Evolutionary conservation across 371 early-diverging fungal species (phyloP).

Genomic region (Haplosporangium sp.): DNA sequence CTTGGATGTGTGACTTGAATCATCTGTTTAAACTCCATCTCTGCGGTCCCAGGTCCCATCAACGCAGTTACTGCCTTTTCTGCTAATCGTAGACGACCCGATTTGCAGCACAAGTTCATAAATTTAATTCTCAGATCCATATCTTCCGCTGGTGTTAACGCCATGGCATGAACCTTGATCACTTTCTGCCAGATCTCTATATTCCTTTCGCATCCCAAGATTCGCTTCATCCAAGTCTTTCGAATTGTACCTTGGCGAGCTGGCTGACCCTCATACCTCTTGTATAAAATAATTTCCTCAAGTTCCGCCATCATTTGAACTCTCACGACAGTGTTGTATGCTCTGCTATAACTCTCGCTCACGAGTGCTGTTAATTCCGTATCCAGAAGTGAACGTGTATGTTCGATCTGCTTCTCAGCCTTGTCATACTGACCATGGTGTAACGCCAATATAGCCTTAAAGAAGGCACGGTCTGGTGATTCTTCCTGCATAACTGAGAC

Average conservation of each 20-base stretch:
- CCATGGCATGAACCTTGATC: slow-evolving; percentile 90
- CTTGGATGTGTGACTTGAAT: slow-evolving; percentile 68
- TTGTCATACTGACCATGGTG: slow-evolving; percentile 83
- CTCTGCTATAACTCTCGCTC: slow-evolving; percentile 95
- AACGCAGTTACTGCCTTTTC: slow-evolving; percentile 81
- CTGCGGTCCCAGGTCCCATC: slow-evolving; percentile 59
- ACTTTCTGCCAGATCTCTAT: slow-evolving; percentile 97
- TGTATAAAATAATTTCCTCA: slow-evolving; percentile 95
- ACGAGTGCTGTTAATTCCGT: slow-evolving; percentile 92
- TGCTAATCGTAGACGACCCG: slow-evolving; percentile 85
- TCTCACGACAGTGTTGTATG: slow-evolving; percentile 85
- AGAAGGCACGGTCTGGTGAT: slow-evolving; percentile 77
- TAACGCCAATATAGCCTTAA: slow-evolving; percentile 87
- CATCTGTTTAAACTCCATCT: slow-evolving; percentile 32
- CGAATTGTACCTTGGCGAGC: slow-evolving; percentile 84
- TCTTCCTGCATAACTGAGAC: slow-evolving; percentile 84
- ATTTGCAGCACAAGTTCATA: slow-evolving; percentile 93
- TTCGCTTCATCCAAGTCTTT: slow-evolving; percentile 90
- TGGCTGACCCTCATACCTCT: slow-evolving; percentile 80
- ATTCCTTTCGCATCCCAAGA: slow-evolving; percentile 92
- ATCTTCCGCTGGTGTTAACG: slow-evolving; percentile 90
- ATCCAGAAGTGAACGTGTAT: slow-evolving; percentile 88
- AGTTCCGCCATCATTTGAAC: slow-evolving; percentile 98
- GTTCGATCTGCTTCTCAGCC: slow-evolving; percentile 81
- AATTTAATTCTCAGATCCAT: slow-evolving; percentile 97